phyloP scores from a whole-genome alignment of 164 flowering plant genomes.

The Hamamelis virginiana region DNA sequence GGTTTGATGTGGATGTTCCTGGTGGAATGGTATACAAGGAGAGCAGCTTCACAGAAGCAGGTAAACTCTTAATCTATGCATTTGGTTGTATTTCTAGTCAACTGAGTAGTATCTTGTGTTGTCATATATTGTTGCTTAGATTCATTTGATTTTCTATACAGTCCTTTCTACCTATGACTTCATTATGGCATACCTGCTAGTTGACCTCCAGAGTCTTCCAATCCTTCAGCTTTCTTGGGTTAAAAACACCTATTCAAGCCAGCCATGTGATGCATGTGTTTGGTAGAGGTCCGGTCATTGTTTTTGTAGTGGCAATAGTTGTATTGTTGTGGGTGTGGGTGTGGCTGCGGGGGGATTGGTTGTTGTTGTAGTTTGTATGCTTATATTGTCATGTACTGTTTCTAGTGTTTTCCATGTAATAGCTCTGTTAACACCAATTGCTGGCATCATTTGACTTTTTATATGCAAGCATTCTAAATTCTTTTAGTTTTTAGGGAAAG shows the following conservation, averaged over 20 bases:
- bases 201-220: too few species aligned
- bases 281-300: too few species aligned
- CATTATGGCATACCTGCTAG: too few species aligned
- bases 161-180: too few species aligned
- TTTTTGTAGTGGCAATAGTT: too few species aligned
- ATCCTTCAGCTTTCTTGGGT: too few species aligned
- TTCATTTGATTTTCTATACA: neutral
- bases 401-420: neutral
- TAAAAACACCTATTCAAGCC: too few species aligned
- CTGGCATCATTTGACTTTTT: neutral
- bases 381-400: neutral
- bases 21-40: conserved; percentile 86
- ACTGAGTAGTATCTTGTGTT: neutral
- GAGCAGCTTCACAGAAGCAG: conserved; percentile 81
- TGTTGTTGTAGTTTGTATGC: too few species aligned
- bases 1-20: conserved; percentile 97
- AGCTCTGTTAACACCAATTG: neutral
- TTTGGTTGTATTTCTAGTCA: neutral
- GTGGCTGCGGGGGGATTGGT: too few species aligned
- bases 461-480: neutral
- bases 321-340: too few species aligned
- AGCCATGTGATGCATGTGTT: too few species aligned
- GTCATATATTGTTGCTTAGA: neutral
- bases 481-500: conserved; percentile 51
- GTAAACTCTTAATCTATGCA: conserved; percentile 24